Percentiles rank a stretch among this genome's conserved stretches.
Evolutionary conservation across 805 yeast genomes (phyloP).

Genomic region (Zygoascus bituminiphila): DNA sequence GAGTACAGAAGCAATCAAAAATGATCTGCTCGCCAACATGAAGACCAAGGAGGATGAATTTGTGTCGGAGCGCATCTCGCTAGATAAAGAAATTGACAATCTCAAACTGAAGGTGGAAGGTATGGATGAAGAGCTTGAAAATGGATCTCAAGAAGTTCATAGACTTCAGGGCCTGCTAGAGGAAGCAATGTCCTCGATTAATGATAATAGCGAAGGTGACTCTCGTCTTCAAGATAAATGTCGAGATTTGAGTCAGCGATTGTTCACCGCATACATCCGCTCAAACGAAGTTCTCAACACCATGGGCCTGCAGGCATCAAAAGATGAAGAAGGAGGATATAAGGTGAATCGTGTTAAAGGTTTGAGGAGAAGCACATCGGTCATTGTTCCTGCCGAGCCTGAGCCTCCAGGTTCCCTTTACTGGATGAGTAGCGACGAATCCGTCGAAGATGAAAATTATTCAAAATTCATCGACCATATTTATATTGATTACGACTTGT

Average conservation of each 20-base stretch:
- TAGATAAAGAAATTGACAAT: slow-evolving; percentile 43
- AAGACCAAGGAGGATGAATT: slow-evolving; percentile 55
- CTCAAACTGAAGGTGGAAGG: slow-evolving; percentile 40
- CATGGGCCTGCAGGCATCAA: slow-evolving; percentile 63
- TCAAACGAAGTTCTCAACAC: slow-evolving; percentile 58
- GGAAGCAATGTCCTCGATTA: slow-evolving; percentile 1
- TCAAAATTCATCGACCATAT: slow-evolving; percentile 23
- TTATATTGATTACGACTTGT: slow-evolving; percentile 32
- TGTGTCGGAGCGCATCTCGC: slow-evolving; percentile 41
- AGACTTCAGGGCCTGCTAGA: background rate
- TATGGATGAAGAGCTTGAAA: slow-evolving; percentile 21
- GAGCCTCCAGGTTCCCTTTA: slow-evolving; percentile 26
- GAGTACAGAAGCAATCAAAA: slow-evolving; percentile 38
- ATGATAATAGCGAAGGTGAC: background rate
- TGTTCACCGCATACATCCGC: slow-evolving; percentile 27
- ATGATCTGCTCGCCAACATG: slow-evolving; percentile 61
- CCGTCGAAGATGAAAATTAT: slow-evolving; percentile 15
- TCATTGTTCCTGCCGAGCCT: slow-evolving; percentile 4
- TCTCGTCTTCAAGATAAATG: slow-evolving; percentile 17
- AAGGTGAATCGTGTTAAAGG: slow-evolving; percentile 68
- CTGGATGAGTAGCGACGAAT: slow-evolving; percentile 39
- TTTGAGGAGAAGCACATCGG: slow-evolving; percentile 10
- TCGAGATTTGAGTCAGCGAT: slow-evolving; percentile 36
- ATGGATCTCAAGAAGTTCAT: slow-evolving; percentile 4
- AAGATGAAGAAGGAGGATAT: slow-evolving; percentile 29